Evolutionary conservation across 805 yeast species (phyloP).

Genomic region (Metschnikowia reukaufii): DNA sequence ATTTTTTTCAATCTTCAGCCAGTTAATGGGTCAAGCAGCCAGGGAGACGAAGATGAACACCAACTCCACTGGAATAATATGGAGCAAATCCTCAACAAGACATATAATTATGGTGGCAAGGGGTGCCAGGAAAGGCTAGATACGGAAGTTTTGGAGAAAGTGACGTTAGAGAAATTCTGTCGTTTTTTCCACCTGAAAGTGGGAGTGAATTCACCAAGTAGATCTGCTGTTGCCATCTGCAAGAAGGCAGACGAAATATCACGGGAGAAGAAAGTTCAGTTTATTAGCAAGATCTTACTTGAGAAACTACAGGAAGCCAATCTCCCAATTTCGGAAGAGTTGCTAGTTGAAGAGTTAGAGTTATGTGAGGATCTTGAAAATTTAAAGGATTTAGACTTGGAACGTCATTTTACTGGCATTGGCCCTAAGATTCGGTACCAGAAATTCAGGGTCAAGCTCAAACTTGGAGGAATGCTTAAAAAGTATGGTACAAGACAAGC

Average conservation of each 20-base stretch:
- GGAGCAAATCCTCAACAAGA: constrained; percentile 49
- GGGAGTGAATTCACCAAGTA: constrained; percentile 33
- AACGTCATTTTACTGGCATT: constrained; percentile 1
- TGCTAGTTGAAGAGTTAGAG: constrained; percentile 1
- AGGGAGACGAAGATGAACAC: constrained; percentile 17
- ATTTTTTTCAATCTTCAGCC: constrained; percentile 28
- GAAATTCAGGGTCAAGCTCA: constrained; percentile 7
- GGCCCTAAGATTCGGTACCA: constrained; percentile 3
- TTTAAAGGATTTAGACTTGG: constrained; percentile 9
- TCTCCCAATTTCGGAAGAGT: constrained; percentile 4
- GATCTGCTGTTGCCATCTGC: constrained; percentile 35
- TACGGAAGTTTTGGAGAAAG: constrained; percentile 22
- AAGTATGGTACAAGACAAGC: not conserved
- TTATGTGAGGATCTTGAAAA: constrained; percentile 10
- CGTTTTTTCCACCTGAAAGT: constrained; percentile 35
- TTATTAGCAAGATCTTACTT: not conserved
- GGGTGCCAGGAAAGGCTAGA: constrained; percentile 38
- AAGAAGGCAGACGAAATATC: constrained; percentile 13
- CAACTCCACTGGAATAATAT: constrained; percentile 45
- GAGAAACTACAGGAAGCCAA: constrained; percentile 2
- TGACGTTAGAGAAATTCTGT: constrained; percentile 35
- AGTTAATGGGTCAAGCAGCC: constrained; percentile 27
- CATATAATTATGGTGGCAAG: constrained; percentile 40
- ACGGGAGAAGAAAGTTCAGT: not conserved
- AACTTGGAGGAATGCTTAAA: constrained; percentile 2